Evolutionary conservation across 768 basidiomycete species (phyloP), one percentile per base, ranked within the genome.

Genomic region (Mycena olivaceomarginata): DNA sequence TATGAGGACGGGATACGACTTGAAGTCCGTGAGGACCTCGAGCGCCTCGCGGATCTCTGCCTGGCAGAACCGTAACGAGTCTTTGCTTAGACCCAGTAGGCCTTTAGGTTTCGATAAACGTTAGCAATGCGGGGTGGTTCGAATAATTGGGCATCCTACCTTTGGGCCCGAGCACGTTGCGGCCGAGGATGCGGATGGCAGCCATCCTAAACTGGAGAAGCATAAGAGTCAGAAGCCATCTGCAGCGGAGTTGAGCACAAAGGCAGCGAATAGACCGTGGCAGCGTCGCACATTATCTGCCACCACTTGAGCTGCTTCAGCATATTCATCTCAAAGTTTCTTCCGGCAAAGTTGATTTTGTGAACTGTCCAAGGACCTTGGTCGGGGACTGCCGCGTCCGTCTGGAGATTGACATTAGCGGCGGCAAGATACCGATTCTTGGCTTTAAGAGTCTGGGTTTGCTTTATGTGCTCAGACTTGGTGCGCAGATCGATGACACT

Each of bases 401-500:
- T 25, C 40, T n/a, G 41, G 22, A 51, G 40, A 39, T 22, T 60
- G 18, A 9, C 51, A 53, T 53, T 53, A 13, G 59, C 13, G 9
- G 59, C 22, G 20, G 51, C 65, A 16, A 11, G 59, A 48, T 46
- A 53, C 22, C 63, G 41, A 46, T 63, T 71, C 2, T 60, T 68
- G 18, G 13, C 22, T 40, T 5, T 43, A 16, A 62, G 43, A 39
- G 77, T 70, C n/a, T 73, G 39, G 18, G 46, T 51, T 37, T 72
- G 80, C 43, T 73, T 77, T n/a, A 77, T 77, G 69, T 76, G 78
- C 71, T 81, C 80, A 22, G 78, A 77, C 74, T 79, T 79, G 25
- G 78, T 81, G 2, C 80, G 75, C 39, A 81, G 51, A 31, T 81
- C 80, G 22, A 81, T 70, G n/a, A 81, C 80, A 16, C 78, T 81